These are phyloP conservation scores for Zea luxurians DNA, from an alignment of 176 grass and related monocot species.

Conservation along the genomic window DNA sequence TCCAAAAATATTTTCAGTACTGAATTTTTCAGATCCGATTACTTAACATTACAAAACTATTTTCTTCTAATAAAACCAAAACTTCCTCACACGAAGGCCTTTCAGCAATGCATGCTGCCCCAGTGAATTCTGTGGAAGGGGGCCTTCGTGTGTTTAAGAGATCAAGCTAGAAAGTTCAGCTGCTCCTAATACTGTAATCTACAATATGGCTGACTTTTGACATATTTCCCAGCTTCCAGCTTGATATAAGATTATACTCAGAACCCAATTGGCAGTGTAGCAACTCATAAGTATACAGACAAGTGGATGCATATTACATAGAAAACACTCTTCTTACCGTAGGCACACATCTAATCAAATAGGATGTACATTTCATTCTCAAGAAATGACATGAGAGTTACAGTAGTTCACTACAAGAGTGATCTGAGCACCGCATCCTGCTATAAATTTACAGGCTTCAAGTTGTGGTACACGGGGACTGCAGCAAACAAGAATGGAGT, in stretches of 20 bases:
- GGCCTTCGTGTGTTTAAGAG: not conserved
- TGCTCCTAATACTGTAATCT: constrained; percentile 10
- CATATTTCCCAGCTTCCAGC: not conserved
- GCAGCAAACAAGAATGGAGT: no score
- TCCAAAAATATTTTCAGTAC: constrained; percentile 1
- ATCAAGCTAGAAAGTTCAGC: constrained; percentile 3
- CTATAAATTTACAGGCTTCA: constrained; percentile 20
- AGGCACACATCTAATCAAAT: constrained; percentile 18
- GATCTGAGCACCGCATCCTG: not conserved
- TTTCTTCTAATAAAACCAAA: constrained; percentile 30
- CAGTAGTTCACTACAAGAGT: not conserved
- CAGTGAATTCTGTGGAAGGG: constrained; percentile 4
- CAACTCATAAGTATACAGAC: not conserved
- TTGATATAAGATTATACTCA: not conserved
- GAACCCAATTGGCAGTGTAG: not conserved
- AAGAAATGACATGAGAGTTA: constrained; percentile 11
- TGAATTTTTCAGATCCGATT: not conserved
- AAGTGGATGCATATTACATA: not conserved
- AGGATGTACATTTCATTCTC: constrained; percentile 1
- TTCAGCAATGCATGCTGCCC: not conserved
- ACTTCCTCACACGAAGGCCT: not conserved
- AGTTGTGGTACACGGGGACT: no score
- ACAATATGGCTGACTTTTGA: not conserved
- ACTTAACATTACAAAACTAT: constrained; percentile 2
- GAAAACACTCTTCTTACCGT: not conserved